Evolutionary conservation across 306 rosid genomes (phyloP).

Genomic region (Albizia julibrissin): DNA sequence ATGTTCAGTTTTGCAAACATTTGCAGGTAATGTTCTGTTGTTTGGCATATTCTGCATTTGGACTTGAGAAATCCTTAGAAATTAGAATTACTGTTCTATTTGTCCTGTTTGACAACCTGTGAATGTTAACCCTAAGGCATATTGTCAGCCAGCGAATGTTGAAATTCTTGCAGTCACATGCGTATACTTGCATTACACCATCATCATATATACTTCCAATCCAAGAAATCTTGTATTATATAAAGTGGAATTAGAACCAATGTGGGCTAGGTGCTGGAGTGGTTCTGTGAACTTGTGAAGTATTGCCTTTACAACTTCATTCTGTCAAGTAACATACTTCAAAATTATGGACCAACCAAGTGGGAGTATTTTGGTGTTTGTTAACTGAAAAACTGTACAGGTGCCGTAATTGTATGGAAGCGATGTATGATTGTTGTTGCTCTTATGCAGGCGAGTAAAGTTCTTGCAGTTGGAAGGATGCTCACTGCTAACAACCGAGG

Average conservation of each 20-base stretch:
- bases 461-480: constrained; percentile 78
- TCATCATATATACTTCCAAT: background rate
- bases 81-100: background rate
- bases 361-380: background rate
- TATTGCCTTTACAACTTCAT: background rate
- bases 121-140: background rate
- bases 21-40: constrained; percentile 64
- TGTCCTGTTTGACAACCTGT: background rate
- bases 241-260: background rate
- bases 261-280: constrained; percentile 15
- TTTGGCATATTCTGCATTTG: background rate
- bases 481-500: constrained; percentile 75
- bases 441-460: constrained; percentile 69
- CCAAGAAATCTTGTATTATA: background rate
- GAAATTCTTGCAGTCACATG: background rate
- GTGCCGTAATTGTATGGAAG: constrained; percentile 1
- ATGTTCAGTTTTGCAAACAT: constrained; percentile 57
- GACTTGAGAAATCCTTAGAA: background rate
- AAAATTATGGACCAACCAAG: background rate
- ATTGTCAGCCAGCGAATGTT: background rate
- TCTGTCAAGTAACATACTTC: background rate
- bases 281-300: constrained; percentile 13
- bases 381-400: background rate
- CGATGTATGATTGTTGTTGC: background rate
- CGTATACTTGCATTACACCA: background rate